Evolutionary conservation across 306 rosid species (phyloP).

Genomic region (Delonix regia): DNA sequence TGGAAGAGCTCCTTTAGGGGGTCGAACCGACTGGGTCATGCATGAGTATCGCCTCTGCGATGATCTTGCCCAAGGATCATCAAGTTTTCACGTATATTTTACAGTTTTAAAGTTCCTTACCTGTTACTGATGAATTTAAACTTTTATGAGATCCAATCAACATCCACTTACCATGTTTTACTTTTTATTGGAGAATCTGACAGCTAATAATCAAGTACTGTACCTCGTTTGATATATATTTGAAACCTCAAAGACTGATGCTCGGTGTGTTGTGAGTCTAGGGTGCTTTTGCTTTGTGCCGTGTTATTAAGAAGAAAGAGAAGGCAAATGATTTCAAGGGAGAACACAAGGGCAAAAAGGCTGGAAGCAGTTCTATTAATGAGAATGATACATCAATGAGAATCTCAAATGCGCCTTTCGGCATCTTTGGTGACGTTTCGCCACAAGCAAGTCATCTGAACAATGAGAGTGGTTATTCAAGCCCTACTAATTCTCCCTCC

Average conservation of each 20-base stretch:
- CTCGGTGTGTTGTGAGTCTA: slow-evolving; percentile 25
- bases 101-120: not conserved
- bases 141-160: no score
- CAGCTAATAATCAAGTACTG: no score
- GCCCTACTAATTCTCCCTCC: slow-evolving; percentile 52
- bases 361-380: slow-evolving; percentile 44
- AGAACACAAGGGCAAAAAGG: slow-evolving; percentile 50
- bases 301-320: slow-evolving; percentile 76
- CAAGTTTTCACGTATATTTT: slow-evolving; percentile 59
- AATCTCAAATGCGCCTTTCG: slow-evolving; percentile 40
- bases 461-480: slow-evolving; percentile 58
- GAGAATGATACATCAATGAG: slow-evolving; percentile 42
- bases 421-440: slow-evolving; percentile 46
- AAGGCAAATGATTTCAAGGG: slow-evolving; percentile 49
- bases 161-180: no score
- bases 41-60: slow-evolving; percentile 88
- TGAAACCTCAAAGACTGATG: not conserved
- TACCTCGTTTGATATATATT: not conserved
- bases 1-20: slow-evolving; percentile 91
- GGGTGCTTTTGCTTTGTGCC: slow-evolving; percentile 91
- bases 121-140: no score
- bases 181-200: not conserved
- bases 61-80: slow-evolving; percentile 57
- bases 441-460: slow-evolving; percentile 47
- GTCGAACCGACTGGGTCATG: slow-evolving; percentile 88